A percentile compares a stretch with the other conserved stretches of the same genome.
phyloP scores from a whole-genome alignment of 164 flowering plant species.

The Dillenia turbinata region DNA sequence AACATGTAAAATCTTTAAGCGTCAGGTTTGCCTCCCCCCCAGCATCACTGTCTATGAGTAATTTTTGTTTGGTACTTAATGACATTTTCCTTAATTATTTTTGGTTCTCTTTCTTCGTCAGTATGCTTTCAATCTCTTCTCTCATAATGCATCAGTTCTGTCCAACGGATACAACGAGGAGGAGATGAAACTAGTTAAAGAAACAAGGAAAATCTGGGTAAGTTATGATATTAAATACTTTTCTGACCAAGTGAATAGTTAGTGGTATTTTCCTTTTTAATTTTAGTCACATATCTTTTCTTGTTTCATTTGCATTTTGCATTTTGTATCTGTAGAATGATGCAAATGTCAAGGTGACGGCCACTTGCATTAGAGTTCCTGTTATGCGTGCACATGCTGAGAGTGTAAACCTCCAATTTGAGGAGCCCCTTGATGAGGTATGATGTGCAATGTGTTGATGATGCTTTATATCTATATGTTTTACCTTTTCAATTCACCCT shows the following conservation, averaged over 20 bases:
- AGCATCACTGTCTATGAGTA: background rate
- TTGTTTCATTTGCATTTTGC: background rate
- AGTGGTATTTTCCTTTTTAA: background rate
- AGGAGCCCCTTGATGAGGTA: slow-evolving; percentile 93
- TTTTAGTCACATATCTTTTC: background rate
- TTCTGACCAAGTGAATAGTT: background rate
- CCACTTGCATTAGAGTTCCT: slow-evolving; percentile 95
- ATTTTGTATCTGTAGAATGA: slow-evolving; percentile 51
- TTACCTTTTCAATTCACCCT: no score
- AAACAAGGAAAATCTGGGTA: slow-evolving; percentile 98
- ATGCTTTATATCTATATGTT: no score
- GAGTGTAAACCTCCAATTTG: slow-evolving; percentile 91
- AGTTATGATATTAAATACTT: slow-evolving; percentile 8
- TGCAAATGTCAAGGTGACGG: slow-evolving; percentile 75
- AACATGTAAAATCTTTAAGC: slow-evolving; percentile 86
- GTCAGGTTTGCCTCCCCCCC: slow-evolving; percentile 49
- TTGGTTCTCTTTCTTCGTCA: slow-evolving; percentile 32
- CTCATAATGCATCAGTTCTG: slow-evolving; percentile 88
- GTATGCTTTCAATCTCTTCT: slow-evolving; percentile 97
- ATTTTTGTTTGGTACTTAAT: background rate
- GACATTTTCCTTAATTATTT: background rate
- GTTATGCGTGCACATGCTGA: slow-evolving; percentile 99
- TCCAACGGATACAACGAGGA: slow-evolving; percentile 97
- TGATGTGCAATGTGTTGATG: background rate
- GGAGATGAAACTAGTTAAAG: slow-evolving; percentile 98